Evolutionary conservation across 2,329 filamentous ascomycete species (phyloP).

Genomic region (Talaromyces sp.): DNA sequence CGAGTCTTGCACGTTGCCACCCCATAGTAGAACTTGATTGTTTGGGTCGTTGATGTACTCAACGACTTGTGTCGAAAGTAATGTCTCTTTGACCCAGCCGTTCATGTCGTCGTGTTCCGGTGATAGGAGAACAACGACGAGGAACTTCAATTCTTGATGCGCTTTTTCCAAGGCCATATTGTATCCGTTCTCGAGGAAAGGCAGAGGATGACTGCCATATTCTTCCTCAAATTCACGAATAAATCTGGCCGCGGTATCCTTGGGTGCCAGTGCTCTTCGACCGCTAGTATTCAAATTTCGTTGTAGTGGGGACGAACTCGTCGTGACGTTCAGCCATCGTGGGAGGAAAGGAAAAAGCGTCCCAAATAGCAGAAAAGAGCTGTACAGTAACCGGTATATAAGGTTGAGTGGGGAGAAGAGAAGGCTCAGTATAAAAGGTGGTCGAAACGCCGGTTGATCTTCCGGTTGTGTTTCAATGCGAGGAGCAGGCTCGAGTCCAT

Average conservation of each 20-base stretch:
- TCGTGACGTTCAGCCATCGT: constrained; percentile 48
- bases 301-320: constrained; percentile 48
- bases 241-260: constrained; percentile 84
- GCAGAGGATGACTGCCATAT: constrained; percentile 64
- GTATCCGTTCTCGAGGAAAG: constrained; percentile 84
- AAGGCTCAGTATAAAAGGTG: constrained; percentile 72
- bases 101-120: constrained; percentile 92
- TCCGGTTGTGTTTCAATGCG: constrained; percentile 75
- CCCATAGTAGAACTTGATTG: constrained; percentile 86
- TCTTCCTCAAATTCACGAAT: constrained; percentile 93
- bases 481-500: constrained; percentile 65
- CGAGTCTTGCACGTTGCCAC: constrained; percentile 84
- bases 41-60: constrained; percentile 68
- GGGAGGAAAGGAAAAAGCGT: constrained; percentile 80
- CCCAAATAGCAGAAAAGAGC: constrained; percentile 65
- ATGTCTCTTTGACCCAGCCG: constrained; percentile 74
- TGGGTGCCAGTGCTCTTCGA: constrained; percentile 72
- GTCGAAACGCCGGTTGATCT: constrained; percentile 61
- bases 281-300: constrained; percentile 59
- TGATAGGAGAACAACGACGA: constrained; percentile 82
- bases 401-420: constrained; percentile 78
- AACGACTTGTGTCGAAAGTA: constrained; percentile 71
- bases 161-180: constrained; percentile 86
- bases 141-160: constrained; percentile 85
- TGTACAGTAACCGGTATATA: constrained; percentile 67